Conservation (phyloP, 148 eudicot species). For the Rheum nobile region DNA sequence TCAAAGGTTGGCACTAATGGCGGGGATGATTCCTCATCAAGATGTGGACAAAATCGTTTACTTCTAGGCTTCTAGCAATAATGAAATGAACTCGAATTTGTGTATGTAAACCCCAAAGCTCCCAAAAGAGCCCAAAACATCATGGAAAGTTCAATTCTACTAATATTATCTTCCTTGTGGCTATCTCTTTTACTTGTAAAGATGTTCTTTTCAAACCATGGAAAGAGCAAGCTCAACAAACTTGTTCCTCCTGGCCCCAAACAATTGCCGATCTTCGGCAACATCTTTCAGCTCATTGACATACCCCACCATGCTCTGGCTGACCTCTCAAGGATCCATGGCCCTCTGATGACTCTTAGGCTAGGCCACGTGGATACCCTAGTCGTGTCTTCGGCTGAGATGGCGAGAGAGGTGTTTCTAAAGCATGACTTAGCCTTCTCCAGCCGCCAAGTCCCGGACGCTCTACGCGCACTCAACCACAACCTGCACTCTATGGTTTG, state of each 20-base stretch:
- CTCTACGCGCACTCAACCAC: background rate
- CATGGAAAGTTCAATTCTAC: background rate
- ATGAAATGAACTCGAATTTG: too few relatives aligned
- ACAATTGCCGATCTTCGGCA: slow-evolving; percentile 8
- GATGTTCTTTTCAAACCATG: background rate
- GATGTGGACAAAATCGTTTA: too few relatives aligned
- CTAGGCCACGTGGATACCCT: slow-evolving; percentile 8
- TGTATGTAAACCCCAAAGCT: too few relatives aligned
- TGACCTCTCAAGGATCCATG: background rate
- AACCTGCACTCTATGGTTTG: slow-evolving; percentile 1
- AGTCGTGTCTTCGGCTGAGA: slow-evolving; percentile 6
- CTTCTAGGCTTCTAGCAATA: too few relatives aligned
- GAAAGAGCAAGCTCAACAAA: background rate
- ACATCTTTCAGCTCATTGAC: slow-evolving; percentile 8
- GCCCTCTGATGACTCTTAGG: background rate
- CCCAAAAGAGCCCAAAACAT: background rate
- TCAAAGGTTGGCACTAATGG: too few relatives aligned
- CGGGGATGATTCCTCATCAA: too few relatives aligned
- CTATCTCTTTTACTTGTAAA: background rate
- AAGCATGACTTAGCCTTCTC: slow-evolving; percentile 13
- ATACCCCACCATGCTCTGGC: slow-evolving; percentile 7
- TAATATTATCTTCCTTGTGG: background rate
- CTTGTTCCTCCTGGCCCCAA: slow-evolving; percentile 13
- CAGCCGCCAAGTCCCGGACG: slow-evolving; percentile 1
- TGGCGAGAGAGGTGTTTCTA: slow-evolving; percentile 10